phyloP scores from a whole-genome alignment of 176 grass and related monocot genomes.

The Thalia dealbata region DNA sequence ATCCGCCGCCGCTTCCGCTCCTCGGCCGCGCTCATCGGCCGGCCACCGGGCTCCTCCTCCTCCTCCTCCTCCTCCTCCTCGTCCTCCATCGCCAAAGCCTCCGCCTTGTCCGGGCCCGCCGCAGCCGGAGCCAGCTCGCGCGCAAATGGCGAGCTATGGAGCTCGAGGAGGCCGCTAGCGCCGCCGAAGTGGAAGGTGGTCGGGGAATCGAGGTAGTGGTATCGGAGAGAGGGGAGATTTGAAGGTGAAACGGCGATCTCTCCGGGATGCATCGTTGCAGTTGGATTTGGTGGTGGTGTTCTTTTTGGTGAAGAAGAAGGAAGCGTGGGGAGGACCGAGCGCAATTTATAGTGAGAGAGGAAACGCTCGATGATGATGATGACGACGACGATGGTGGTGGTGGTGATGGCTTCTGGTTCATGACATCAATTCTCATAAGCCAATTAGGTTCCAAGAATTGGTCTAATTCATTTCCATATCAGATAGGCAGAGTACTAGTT shows the following conservation, averaged over 20 bases:
- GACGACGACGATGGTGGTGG: too few relatives aligned
- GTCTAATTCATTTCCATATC: too few relatives aligned
- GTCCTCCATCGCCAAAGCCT: too few relatives aligned
- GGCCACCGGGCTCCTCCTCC: neutral
- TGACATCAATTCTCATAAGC: slow-evolving; percentile 10
- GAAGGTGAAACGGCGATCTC: slow-evolving; percentile 46
- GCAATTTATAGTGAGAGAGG: slow-evolving; percentile 51
- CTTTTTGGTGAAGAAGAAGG: neutral
- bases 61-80: too few relatives aligned
- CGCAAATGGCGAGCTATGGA: slow-evolving; percentile 24
- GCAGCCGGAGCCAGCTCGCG: slow-evolving; percentile 15
- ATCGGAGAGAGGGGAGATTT: slow-evolving; percentile 35
- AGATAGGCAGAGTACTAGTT: too few relatives aligned
- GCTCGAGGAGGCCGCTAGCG: neutral
- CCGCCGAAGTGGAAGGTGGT: neutral
- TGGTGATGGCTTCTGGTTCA: too few relatives aligned
- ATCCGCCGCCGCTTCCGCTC: slow-evolving; percentile 66
- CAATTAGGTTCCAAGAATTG: neutral
- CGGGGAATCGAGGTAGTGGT: slow-evolving; percentile 1
- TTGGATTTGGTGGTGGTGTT: too few relatives aligned
- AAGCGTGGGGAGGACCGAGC: slow-evolving; percentile 20
- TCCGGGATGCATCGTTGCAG: slow-evolving; percentile 46
- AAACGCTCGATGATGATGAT: neutral
- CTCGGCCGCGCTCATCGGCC: slow-evolving; percentile 22
- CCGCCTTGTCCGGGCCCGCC: too few relatives aligned